These are phyloP conservation scores for Punica granatum DNA, from an alignment of 345 rosid species.

Conservation along the genomic window DNA sequence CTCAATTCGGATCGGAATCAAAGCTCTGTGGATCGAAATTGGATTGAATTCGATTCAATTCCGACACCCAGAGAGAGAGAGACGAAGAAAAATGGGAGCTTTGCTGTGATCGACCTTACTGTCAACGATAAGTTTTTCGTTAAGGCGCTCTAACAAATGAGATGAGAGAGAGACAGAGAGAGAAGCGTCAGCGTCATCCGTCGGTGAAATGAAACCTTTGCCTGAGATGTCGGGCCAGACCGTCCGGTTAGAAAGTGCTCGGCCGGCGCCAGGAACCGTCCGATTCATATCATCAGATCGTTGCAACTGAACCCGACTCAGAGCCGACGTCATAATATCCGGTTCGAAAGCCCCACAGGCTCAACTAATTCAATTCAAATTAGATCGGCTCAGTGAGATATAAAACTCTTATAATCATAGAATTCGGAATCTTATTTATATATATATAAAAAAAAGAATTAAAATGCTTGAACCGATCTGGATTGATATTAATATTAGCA, in stretches of 20 bases:
- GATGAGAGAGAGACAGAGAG: not conserved
- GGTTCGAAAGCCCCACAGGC: too few relatives aligned
- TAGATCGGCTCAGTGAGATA: too few relatives aligned
- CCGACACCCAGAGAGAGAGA: not conserved
- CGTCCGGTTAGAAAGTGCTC: not conserved
- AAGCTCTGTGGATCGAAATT: not conserved
- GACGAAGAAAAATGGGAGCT: not conserved
- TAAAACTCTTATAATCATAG: too few relatives aligned
- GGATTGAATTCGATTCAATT: not conserved
- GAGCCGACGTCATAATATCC: too few relatives aligned
- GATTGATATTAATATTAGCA: too few relatives aligned
- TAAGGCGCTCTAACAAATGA: not conserved
- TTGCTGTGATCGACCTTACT: slow-evolving; percentile 9
- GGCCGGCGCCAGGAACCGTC: too few relatives aligned
- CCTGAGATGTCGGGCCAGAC: not conserved
- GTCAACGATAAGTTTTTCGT: slow-evolving; percentile 8
- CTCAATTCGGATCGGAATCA: slow-evolving; percentile 3
- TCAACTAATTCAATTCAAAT: too few relatives aligned
- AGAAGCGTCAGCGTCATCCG: slow-evolving; percentile 1
- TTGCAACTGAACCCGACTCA: not conserved
- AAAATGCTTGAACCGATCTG: too few relatives aligned
- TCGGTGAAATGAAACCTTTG: not conserved
- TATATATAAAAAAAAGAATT: too few relatives aligned
- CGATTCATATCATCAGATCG: too few relatives aligned
- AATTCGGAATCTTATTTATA: too few relatives aligned